Conservation (phyloP, 2,329 filamentous ascomycete species). For the Furcasterigmium sp. region DNA sequence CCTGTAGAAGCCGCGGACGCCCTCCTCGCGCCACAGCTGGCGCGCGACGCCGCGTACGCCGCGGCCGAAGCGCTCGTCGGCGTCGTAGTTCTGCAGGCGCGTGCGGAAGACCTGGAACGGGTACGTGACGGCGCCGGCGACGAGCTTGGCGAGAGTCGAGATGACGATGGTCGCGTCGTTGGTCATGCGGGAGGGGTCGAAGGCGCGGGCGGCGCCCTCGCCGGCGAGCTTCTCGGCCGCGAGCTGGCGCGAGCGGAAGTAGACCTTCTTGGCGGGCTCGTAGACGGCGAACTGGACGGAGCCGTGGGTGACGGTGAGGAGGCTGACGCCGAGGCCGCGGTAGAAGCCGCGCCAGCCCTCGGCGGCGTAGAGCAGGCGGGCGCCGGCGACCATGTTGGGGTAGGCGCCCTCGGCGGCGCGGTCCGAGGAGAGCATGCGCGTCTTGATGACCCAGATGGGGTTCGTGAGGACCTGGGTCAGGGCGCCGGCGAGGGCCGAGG, state of each 20-base stretch:
- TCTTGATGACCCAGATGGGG: conserved; percentile 97
- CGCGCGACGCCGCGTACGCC: conserved; percentile 64
- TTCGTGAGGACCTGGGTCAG: conserved; percentile 82
- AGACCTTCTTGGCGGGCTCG: conserved; percentile 59
- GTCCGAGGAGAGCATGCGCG: conserved; percentile 88
- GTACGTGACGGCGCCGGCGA: conserved; percentile 87
- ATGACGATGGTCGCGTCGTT: conserved; percentile 77
- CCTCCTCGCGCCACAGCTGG: conserved; percentile 76
- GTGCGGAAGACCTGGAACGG: conserved; percentile 91
- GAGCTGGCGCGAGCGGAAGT: conserved; percentile 41
- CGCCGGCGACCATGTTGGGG: conserved; percentile 67
- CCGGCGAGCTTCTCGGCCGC: conserved; percentile 2
- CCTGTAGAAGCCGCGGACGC: conserved; percentile 81
- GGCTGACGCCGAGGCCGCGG: conserved; percentile 73
- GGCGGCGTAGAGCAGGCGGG: conserved; percentile 55
- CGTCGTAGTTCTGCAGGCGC: conserved; percentile 83
- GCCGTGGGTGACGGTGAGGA: conserved; percentile 85
- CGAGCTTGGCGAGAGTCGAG: conserved; percentile 76
- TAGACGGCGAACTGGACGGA: conserved; percentile 96
- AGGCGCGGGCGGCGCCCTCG: conserved; percentile 9
- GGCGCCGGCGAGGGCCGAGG: conserved; percentile 66
- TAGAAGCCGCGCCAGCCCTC: conserved; percentile 84
- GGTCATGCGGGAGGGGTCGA: conserved; percentile 38
- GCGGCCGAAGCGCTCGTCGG: conserved; percentile 66
- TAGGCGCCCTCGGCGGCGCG: conserved; percentile 73